These are phyloP conservation scores for Plasmopara halstedii DNA, from an alignment of 352 stramenopile genomes.

Conservation along the genomic window DNA sequence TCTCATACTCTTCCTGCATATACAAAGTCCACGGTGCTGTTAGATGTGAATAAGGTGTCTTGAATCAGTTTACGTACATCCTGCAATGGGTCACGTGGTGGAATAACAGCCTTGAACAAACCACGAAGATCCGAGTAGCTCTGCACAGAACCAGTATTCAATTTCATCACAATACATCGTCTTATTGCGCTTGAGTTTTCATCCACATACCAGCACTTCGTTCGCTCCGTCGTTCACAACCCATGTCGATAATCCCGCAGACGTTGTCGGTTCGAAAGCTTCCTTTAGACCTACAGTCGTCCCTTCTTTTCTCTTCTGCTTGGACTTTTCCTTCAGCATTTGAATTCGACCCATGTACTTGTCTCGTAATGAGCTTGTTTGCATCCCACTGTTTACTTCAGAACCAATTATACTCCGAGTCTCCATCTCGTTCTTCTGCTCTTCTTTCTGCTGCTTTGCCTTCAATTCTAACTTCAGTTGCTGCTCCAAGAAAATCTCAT, in stretches of 20 bases:
- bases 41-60: not conserved
- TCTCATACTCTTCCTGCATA: constrained; percentile 49
- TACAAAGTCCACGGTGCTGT: not conserved
- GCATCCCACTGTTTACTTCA: constrained; percentile 5
- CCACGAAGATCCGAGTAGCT: constrained; percentile 55
- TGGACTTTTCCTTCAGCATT: constrained; percentile 51
- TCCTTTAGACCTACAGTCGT: constrained; percentile 17
- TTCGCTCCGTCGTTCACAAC: constrained; percentile 64
- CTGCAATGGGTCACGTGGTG: constrained; percentile 37
- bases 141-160: constrained; percentile 12
- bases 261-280: constrained; percentile 21
- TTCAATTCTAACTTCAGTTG: constrained; percentile 37
- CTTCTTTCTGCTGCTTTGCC: constrained; percentile 22
- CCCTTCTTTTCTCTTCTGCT: constrained; percentile 9
- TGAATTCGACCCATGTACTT: constrained; percentile 79
- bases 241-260: constrained; percentile 60
- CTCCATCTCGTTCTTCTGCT: constrained; percentile 15
- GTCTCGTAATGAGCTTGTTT: constrained; percentile 28
- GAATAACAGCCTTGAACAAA: constrained; percentile 54
- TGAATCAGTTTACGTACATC: constrained; percentile 26
- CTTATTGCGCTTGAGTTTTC: not conserved
- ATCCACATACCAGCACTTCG: constrained; percentile 46
- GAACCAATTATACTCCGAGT: constrained; percentile 11
- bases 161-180: not conserved
- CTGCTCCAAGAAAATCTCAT: constrained; percentile 46